Evolutionary conservation across 768 basidiomycete species (phyloP), one percentile per base, ranked within the genome.

Genomic region (Naganishia onofrii): DNA sequence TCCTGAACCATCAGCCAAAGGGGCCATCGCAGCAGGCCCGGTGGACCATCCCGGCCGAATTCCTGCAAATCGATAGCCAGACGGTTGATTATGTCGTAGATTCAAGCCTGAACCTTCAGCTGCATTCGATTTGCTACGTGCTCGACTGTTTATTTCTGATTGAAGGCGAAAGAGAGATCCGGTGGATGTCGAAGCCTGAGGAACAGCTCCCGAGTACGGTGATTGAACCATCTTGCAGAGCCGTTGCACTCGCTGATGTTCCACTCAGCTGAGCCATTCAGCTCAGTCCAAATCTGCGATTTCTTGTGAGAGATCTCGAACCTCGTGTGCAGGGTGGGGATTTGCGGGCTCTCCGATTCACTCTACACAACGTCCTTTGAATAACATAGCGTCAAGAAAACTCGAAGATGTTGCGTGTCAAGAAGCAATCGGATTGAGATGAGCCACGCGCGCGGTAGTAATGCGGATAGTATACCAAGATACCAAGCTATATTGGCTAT

Each of bases 141-240:
- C 58, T 31, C 68, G 26, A 32, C 58, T 69, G n/a, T 57, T 58
- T 13, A 69, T 58, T 8, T 69, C 68, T 7, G 51, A 54, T 42
- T 53, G 68, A 12, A 69, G 58, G 4, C 68, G 55, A 29, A 63
- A 63, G 21, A 69, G 68, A n/a, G 68, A 69, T 32, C 57, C 68
- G 10, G 57, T 63, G 19, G 68, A 69, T 13, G 68, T 58, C 17
- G 68, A 69, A 17, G 68, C 68, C 46, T 63, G 44, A 51, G 68
- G 68, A 21, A 69, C 26, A 32, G 21, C 38, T 19, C 68, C 68
- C 29, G 68, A 60, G 29, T 69, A 69, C 21, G 68, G 68, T 63
- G 60, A 63, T 17, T 63, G 38, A 1, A 26, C n/a, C 60, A 63
- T 63, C 12, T 17, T 42, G 36, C 23, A 38, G 12, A 23, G 19